phyloP scores from a whole-genome alignment of 768 basidiomycete species.

The Suillus cothurnatus region DNA sequence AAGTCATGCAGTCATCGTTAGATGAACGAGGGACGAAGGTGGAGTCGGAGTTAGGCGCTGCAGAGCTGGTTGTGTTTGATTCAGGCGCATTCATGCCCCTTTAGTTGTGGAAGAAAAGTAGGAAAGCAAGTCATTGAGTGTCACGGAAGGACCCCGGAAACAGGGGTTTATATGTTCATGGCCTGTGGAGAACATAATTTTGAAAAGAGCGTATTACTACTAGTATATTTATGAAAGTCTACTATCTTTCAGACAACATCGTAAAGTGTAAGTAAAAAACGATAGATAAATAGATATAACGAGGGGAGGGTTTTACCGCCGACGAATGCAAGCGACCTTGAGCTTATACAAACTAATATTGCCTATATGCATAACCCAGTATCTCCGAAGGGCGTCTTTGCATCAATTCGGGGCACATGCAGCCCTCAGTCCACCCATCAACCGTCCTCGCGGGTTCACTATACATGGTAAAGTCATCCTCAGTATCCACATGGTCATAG shows the following conservation, averaged over 20 bases:
- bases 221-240: neutral
- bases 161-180: neutral
- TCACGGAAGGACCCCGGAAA: neutral
- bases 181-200: neutral
- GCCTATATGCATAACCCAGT: neutral
- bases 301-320: neutral
- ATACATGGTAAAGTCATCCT: neutral
- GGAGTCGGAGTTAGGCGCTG: neutral
- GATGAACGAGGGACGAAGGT: neutral
- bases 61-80: neutral
- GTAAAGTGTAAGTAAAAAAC: neutral
- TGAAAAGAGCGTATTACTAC: neutral
- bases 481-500: neutral
- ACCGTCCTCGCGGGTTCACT: neutral
- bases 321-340: neutral
- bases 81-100: neutral
- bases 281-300: neutral
- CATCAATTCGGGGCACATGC: conserved; percentile 5
- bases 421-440: neutral
- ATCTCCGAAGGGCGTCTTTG: conserved; percentile 5
- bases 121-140: neutral
- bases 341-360: neutral
- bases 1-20: conserved; percentile 64
- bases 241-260: neutral
- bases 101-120: neutral